Evolutionary conservation across 768 basidiomycete species (phyloP).

Genomic region (Boletus fagicola): DNA sequence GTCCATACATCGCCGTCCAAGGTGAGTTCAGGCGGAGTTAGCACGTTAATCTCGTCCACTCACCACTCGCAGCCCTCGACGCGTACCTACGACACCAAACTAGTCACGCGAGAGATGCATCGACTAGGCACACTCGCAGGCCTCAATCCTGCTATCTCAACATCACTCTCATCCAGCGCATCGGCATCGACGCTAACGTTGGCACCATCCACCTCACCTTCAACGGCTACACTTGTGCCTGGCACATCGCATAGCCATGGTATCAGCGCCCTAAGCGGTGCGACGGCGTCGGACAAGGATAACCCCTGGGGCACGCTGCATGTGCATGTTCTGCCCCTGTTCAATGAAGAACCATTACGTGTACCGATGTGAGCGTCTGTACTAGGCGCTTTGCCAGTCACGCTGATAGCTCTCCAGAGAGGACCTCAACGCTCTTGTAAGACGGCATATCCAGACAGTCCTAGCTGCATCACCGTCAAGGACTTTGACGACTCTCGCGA

Average conservation of each 20-base stretch:
- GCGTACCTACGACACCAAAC: slow-evolving; percentile 76
- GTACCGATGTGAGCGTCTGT: slow-evolving; percentile 66
- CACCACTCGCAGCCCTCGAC: slow-evolving; percentile 47
- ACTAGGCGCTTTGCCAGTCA: neutral
- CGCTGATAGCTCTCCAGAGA: slow-evolving; percentile 51
- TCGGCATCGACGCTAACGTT: slow-evolving; percentile 46
- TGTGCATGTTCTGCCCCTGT: slow-evolving; percentile 84
- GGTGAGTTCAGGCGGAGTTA: slow-evolving; percentile 30
- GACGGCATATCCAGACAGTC: slow-evolving; percentile 70
- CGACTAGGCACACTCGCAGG: slow-evolving; percentile 65
- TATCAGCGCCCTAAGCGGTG: slow-evolving; percentile 18
- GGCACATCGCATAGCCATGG: slow-evolving; percentile 35
- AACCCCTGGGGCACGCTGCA: slow-evolving; percentile 81
- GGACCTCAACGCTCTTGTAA: slow-evolving; percentile 82
- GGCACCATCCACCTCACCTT: slow-evolving; percentile 39
- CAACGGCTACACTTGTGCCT: slow-evolving; percentile 32
- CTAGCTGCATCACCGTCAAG: slow-evolving; percentile 72
- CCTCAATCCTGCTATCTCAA: slow-evolving; percentile 45
- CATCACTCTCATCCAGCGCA: slow-evolving; percentile 42
- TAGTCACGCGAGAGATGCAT: slow-evolving; percentile 84
- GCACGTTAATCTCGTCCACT: slow-evolving; percentile 7
- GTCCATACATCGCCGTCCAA: no score
- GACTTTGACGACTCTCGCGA: slow-evolving; percentile 69
- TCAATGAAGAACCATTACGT: slow-evolving; percentile 85
- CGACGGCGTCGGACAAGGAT: slow-evolving; percentile 47